Base-by-base conservation (phyloP, 352 stramenopile species). In the Porosira glacialis region DNA sequence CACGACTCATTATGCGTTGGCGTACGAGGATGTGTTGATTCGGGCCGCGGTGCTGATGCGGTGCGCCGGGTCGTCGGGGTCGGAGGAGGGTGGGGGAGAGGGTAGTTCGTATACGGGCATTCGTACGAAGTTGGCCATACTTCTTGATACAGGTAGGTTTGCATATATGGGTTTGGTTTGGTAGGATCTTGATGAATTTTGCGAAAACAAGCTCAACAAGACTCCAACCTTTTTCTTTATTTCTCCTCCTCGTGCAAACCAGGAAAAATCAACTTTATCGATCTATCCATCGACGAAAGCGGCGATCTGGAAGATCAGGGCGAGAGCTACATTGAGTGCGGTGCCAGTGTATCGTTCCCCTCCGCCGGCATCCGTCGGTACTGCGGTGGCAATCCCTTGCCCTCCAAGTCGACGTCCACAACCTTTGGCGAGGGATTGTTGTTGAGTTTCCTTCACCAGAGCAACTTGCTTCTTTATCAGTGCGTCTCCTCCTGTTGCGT, bases 401-500 rank as follows among this genome's bases (percentile, higher is more conserved):
- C 51, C 6, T 43, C 41, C 60, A 69, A 73, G 38, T 75, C 68
- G 24, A 75, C 67, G 8, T 52, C 78, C 30, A 83, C 64, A 38
- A 80, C 69, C 30, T 75, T 89, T 56, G 81, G 79, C 26, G 81
- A 91, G 71, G 81, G 74, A 24, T 63, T 65, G 41, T 71, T 50
- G 52, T 45, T 91, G 31, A 41, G 49, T 28, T 87, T 80, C 48
- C 59, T 91, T 2, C 57, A 35, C 55, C 71, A 86, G 36, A 85
- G 69, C 55, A 81, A 82, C 48, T 73, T 85, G 13, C 63, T 91
- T 6, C 43, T 91, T 17, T 91, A 88, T 50, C 78, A 89, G 50
- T 87, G 74, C 51, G 59, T 80, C 48, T 81, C 72, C 27, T 83
- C 71, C 15, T 78, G 69, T 49, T 77, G 83, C 39, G 45, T 89